Base-by-base conservation (phyloP, 495 filamentous ascomycete species). In the Bacidia rubella region DNA sequence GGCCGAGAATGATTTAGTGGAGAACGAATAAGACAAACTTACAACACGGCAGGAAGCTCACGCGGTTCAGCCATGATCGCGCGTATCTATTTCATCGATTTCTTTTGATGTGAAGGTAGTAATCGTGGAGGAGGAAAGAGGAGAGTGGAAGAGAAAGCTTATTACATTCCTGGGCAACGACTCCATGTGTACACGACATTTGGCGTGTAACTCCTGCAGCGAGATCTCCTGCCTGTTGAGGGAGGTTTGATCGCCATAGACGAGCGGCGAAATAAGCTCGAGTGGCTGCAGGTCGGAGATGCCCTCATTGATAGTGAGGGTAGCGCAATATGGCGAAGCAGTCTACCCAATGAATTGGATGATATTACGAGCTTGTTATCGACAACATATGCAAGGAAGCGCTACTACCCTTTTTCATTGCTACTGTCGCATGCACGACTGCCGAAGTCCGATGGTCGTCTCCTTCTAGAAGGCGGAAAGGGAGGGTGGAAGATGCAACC, bases 21-120 rank as follows among this genome's bases (percentile, higher is more conserved):
- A 35, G 7, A 15, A 20, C 5, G 24, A 50, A 50, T 35, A 23
- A 25, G 47, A 38, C 19, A 17, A 23, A 50, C 47, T 35, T 38
- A 50, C 47, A n/a, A 26, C 32, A 50, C 47, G 3, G 47, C 47
- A 17, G 47, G 47, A 25, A 50, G 7, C 20, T 32, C 47, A 1
- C 47, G 47, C 12, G 47, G 47, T 50, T 50, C 47, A 17, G 47
- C n/a, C 47, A 50, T n/a, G n/a, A n/a, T 50, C 15, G 15, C 38
- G 47, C 15, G 2, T 38, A 20, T 24, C 22, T 50, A 39, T 38
- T 1, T 7, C 9, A 20, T 9, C 15, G 17, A 20, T 9, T 9
- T 9, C 20, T 17, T 7, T 5, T 9, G 41, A 5, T 22, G 41
- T 44, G 5, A 17, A 44, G 5, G 41, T 17, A 17, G 41, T 9